These are phyloP conservation scores for Phoenix roebelenii DNA, from an alignment of 176 grass and related monocot genomes.

Conservation along the genomic window DNA sequence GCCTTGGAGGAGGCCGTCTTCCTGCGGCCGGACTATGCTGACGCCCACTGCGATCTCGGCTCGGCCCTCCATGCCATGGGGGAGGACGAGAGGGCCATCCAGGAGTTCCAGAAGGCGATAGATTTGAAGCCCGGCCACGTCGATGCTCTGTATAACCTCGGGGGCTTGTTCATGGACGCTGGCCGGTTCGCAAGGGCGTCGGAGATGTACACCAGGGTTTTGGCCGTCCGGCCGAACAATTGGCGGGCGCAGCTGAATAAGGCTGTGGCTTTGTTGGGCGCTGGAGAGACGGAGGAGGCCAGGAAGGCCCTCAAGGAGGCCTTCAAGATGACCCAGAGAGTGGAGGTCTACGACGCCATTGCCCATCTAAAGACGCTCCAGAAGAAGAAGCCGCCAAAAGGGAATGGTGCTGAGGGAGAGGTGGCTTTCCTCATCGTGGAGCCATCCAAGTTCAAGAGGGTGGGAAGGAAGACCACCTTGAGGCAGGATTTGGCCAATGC, in stretches of 20 bases:
- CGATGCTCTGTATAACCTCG: conserved; percentile 93
- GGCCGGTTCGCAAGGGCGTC: conserved; percentile 62
- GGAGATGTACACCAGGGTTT: conserved; percentile 86
- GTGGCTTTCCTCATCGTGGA: conserved; percentile 70
- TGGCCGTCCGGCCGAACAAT: conserved; percentile 61
- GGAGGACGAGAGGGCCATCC: conserved; percentile 72
- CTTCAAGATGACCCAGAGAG: conserved; percentile 94
- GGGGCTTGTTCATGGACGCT: conserved; percentile 82
- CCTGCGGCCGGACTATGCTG: conserved; percentile 75
- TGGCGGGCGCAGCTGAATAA: conserved; percentile 95
- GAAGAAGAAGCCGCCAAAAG: conserved; percentile 57
- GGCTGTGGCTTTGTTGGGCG: conserved; percentile 79
- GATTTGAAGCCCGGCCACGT: conserved; percentile 95
- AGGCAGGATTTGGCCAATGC: conserved; percentile 88
- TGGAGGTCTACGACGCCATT: conserved; percentile 97
- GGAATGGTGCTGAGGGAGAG: conserved; percentile 23
- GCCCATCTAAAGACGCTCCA: conserved; percentile 89
- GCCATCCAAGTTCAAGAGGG: conserved; percentile 87
- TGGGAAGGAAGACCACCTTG: conserved; percentile 61
- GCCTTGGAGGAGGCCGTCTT: conserved; percentile 89
- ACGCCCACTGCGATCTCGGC: conserved; percentile 92
- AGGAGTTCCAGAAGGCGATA: conserved; percentile 96
- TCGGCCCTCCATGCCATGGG: conserved; percentile 76
- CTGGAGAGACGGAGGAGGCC: conserved; percentile 81
- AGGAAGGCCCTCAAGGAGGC: conserved; percentile 95